These are phyloP conservation scores for Ceratonia siliqua DNA, from an alignment of 306 rosid genomes.

Conservation along the genomic window DNA sequence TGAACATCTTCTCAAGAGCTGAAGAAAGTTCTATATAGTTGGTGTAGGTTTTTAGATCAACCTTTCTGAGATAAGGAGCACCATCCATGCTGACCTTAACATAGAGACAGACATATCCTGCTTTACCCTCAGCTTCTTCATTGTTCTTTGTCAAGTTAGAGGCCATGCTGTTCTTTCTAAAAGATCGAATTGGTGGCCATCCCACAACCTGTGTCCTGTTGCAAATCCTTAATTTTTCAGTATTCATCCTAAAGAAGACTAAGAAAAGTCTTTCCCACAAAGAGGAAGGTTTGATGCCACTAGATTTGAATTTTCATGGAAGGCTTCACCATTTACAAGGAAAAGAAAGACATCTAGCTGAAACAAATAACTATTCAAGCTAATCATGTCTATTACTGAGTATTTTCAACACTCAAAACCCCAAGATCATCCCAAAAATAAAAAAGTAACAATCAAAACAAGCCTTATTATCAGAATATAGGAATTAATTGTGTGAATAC, in stretches of 20 bases:
- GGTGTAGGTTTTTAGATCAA: constrained; percentile 72
- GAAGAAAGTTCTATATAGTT: constrained; percentile 78
- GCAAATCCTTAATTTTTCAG: constrained; percentile 32
- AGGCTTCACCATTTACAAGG: background rate
- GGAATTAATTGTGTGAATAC: background rate
- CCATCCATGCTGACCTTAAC: constrained; percentile 98
- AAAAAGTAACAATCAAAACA: background rate
- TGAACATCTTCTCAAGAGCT: constrained; percentile 95
- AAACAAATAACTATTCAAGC: too few relatives aligned
- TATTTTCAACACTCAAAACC: too few relatives aligned
- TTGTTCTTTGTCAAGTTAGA: constrained; percentile 62
- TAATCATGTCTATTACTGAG: too few relatives aligned
- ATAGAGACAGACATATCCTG: constrained; percentile 67
- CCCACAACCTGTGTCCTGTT: constrained; percentile 96
- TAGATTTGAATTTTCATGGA: background rate
- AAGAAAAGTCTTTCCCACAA: too few relatives aligned
- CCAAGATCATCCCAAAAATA: too few relatives aligned
- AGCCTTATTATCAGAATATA: background rate
- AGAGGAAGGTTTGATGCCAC: background rate
- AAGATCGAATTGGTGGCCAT: constrained; percentile 98
- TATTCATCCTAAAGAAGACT: background rate
- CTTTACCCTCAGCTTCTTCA: constrained; percentile 65
- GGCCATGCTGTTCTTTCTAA: constrained; percentile 81
- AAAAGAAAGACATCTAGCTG: constrained; percentile 16
- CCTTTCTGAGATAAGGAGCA: constrained; percentile 95